Evolutionary conservation across 75 land plant species (phyloP).

Genomic region (Picea sitchensis): DNA sequence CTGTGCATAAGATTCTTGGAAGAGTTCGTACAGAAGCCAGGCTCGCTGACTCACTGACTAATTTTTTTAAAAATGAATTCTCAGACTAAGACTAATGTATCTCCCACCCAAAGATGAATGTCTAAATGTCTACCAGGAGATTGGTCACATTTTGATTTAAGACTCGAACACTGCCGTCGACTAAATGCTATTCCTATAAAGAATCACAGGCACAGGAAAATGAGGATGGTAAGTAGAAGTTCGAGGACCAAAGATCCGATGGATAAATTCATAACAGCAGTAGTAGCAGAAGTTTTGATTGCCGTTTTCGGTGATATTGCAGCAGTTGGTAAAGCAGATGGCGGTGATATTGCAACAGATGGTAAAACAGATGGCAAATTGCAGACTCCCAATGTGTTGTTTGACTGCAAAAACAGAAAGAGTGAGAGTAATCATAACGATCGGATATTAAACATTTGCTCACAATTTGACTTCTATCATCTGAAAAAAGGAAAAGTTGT

Average conservation of each 20-base stretch:
- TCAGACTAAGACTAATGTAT: neutral
- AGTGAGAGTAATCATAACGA: neutral
- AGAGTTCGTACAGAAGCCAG: neutral
- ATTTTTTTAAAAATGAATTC: neutral
- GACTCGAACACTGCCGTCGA: neutral
- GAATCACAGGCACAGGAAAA: neutral
- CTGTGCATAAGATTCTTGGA: neutral
- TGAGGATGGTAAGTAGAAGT: neutral
- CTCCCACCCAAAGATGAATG: neutral
- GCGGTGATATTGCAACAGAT: neutral
- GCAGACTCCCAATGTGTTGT: slow-evolving; percentile 5
- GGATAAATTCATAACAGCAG: neutral
- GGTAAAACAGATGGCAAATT: neutral
- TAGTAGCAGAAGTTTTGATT: neutral
- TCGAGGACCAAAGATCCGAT: neutral
- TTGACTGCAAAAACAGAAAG: neutral
- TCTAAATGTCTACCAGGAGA: neutral
- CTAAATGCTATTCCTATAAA: neutral
- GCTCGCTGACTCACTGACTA: neutral
- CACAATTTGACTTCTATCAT: neutral
- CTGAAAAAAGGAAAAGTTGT: no score
- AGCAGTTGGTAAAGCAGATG: neutral
- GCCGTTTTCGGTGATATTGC: neutral
- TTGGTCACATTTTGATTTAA: neutral
- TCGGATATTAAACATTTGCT: no score